These are phyloP conservation scores for Rhodotorula glutinis DNA, from an alignment of 1,284 basidiomycete species.

Conservation along the genomic window DNA sequence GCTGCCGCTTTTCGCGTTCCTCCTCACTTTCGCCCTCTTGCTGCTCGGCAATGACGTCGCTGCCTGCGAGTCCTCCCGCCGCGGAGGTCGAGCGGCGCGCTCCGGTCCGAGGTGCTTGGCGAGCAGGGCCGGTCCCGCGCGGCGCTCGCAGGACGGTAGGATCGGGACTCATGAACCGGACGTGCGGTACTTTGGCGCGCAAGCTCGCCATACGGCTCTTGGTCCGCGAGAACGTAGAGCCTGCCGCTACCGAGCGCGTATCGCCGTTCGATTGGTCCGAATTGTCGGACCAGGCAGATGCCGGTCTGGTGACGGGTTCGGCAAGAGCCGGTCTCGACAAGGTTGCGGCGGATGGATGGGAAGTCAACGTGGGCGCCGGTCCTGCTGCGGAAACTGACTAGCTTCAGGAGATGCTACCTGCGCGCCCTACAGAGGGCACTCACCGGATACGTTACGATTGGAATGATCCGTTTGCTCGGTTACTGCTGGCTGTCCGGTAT, in stretches of 20 bases:
- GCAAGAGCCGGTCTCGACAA: background rate
- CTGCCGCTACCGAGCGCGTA: background rate
- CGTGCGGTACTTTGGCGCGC: constrained; percentile 16
- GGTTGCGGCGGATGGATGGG: background rate
- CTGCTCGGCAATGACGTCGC: background rate
- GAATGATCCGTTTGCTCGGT: background rate
- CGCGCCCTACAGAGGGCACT: too few species aligned
- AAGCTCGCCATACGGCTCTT: constrained; percentile 6
- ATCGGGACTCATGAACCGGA: constrained; percentile 22
- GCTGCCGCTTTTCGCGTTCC: background rate
- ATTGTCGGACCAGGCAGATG: background rate
- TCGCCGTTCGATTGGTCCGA: background rate
- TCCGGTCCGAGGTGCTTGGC: background rate
- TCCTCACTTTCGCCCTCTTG: background rate
- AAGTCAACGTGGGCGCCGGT: background rate
- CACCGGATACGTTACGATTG: background rate
- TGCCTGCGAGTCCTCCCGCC: background rate
- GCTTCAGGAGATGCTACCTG: too few species aligned
- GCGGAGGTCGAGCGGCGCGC: background rate
- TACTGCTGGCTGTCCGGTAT: background rate
- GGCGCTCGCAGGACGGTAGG: background rate
- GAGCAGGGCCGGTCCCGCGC: background rate
- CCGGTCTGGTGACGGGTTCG: background rate
- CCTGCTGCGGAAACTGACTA: too few species aligned
- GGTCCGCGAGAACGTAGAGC: background rate